Evolutionary conservation across 495 filamentous ascomycete species (phyloP).

Genomic region (Trypethelium eluteriae): DNA sequence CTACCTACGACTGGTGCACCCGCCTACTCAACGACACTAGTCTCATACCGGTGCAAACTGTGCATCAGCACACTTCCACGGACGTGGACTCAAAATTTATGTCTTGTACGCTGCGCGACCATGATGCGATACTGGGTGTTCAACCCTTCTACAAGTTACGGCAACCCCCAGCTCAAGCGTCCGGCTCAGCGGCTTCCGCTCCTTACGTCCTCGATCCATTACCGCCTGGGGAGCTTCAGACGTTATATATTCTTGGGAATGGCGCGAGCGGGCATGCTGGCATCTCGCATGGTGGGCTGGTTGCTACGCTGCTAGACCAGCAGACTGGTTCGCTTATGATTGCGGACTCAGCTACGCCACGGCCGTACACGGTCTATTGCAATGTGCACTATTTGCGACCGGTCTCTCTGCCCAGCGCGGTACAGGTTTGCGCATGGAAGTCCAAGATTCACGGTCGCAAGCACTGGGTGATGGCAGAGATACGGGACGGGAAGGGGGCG

Average conservation of each 20-base stretch:
- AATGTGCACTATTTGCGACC: background rate
- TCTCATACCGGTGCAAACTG: background rate
- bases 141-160: background rate
- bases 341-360: background rate
- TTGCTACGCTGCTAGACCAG: slow-evolving; percentile 4
- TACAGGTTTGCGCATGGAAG: background rate
- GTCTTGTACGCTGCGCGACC: background rate
- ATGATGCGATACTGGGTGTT: background rate
- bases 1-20: background rate
- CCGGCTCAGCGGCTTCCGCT: background rate
- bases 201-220: background rate
- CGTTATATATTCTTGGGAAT: background rate
- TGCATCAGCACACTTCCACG: background rate
- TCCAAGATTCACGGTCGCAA: background rate
- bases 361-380: background rate
- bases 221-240: background rate
- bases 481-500: background rate
- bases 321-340: background rate
- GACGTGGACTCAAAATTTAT: background rate
- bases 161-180: background rate
- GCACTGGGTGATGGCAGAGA: slow-evolving; percentile 4
- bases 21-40: background rate
- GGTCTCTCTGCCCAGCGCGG: background rate
- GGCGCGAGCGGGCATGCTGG: slow-evolving; percentile 7
- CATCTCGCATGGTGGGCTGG: background rate